Evolutionary conservation across 768 basidiomycete species (phyloP).

Genomic region (Saitozyma sp.): DNA sequence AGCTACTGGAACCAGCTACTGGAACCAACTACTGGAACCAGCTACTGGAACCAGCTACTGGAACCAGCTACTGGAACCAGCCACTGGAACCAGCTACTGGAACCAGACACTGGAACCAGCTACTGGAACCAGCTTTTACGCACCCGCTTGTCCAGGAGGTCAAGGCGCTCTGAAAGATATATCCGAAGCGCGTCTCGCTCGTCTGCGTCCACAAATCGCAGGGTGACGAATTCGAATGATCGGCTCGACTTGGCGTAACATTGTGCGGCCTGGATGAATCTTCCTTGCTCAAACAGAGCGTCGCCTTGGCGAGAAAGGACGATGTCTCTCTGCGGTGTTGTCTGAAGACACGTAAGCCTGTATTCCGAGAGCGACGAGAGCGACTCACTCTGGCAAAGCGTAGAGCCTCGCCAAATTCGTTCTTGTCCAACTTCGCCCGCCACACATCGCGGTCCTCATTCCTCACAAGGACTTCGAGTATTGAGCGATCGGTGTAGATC

Average conservation of each 20-base stretch:
- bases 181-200: constrained; percentile 88
- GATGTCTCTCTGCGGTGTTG: constrained; percentile 79
- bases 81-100: too few relatives aligned
- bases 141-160: constrained; percentile 78
- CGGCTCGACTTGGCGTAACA: constrained; percentile 75
- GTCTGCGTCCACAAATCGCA: constrained; percentile 83
- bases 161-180: constrained; percentile 83
- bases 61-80: too few relatives aligned
- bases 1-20: too few relatives aligned
- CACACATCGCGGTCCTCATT: constrained; percentile 95
- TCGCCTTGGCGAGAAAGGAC: constrained; percentile 82
- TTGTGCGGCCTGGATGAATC: constrained; percentile 89
- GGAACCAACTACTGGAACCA: too few relatives aligned
- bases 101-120: too few relatives aligned
- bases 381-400: constrained; percentile 72
- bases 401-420: constrained; percentile 74
- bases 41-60: too few relatives aligned
- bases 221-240: constrained; percentile 88
- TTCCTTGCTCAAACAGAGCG: constrained; percentile 71
- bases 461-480: constrained; percentile 79
- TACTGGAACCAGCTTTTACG: too few relatives aligned
- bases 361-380: background rate
- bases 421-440: constrained; percentile 80
- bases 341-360: constrained; percentile 41
- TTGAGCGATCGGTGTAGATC: constrained; percentile 83